Evolutionary conservation across 768 basidiomycete species (phyloP).

Genomic region (Mrakia hoshinonis): DNA sequence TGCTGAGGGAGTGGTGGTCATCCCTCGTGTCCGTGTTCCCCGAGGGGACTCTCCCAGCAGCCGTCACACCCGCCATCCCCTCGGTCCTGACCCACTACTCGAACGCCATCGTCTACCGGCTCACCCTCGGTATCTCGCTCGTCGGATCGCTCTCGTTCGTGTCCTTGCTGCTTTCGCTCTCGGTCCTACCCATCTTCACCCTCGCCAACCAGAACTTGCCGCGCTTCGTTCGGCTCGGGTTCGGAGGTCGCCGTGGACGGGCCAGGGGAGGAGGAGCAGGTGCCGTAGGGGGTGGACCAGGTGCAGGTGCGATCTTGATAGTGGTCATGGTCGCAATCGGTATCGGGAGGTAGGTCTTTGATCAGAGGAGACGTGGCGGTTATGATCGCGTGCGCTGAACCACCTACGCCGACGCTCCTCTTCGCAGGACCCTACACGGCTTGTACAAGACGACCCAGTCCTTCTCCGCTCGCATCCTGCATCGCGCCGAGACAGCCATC

Average conservation of each 20-base stretch:
- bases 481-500: conserved; percentile 23
- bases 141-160: conserved; percentile 17
- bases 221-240: not conserved
- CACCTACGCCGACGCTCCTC: too few relatives aligned
- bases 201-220: conserved; percentile 16
- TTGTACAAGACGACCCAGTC: conserved; percentile 6
- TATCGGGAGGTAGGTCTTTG: not conserved
- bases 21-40: not conserved
- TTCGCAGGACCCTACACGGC: not conserved
- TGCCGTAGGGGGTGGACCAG: not conserved
- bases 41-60: not conserved
- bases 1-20: not conserved
- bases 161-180: conserved; percentile 16
- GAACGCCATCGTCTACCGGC: not conserved
- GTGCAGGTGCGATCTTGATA: conserved; percentile 9
- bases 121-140: conserved; percentile 10
- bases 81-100: not conserved
- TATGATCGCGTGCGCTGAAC: not conserved
- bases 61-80: not conserved
- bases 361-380: too few relatives aligned
- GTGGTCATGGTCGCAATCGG: conserved; percentile 6
- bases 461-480: not conserved
- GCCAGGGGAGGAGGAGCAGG: not conserved
- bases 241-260: not conserved
- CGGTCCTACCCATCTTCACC: conserved; percentile 3